Evolutionary conservation across 2,329 filamentous ascomycete genomes (phyloP).

Genomic region (Apiospora phragmitis): DNA sequence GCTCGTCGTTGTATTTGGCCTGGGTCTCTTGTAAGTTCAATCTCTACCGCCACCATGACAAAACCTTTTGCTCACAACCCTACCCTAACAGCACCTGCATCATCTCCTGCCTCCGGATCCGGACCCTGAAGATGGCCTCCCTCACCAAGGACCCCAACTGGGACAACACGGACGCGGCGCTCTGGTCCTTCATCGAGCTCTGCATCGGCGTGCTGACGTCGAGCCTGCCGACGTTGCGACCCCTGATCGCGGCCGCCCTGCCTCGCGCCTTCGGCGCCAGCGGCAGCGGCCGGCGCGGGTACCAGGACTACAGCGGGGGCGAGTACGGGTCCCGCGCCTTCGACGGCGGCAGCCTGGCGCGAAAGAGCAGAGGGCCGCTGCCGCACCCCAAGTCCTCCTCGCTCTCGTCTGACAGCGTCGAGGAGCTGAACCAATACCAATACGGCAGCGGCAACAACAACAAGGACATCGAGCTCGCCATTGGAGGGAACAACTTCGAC

Average conservation of each 20-base stretch:
- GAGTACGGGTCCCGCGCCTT: not conserved
- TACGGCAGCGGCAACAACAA: not conserved
- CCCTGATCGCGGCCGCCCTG: conserved; percentile 26
- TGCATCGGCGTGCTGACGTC: conserved; percentile 32
- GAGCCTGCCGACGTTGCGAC: conserved; percentile 31
- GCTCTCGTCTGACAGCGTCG: not conserved
- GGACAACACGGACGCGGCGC: conserved; percentile 31
- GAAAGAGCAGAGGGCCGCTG: not conserved
- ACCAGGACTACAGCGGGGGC: conserved; percentile 2
- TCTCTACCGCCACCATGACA: not conserved
- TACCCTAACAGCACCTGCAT: conserved; percentile 21
- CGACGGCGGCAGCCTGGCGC: not conserved
- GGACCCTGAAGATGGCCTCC: conserved; percentile 17
- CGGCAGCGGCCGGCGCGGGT: not conserved
- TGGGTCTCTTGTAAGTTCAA: conserved; percentile 35
- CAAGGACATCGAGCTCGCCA: conserved; percentile 6
- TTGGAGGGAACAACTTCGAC: not conserved
- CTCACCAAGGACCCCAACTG: conserved; percentile 28
- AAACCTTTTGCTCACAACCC: not conserved
- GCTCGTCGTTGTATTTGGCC: conserved; percentile 39
- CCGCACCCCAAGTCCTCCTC: not conserved
- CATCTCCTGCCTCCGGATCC: conserved; percentile 25
- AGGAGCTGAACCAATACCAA: not conserved
- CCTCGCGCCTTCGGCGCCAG: conserved; percentile 15
- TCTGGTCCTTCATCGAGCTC: conserved; percentile 34